Percentiles rank a stretch among this genome's conserved stretches.
Evolutionary conservation across 805 yeast genomes (phyloP).

Genomic region (Lachancea nothofagi): DNA sequence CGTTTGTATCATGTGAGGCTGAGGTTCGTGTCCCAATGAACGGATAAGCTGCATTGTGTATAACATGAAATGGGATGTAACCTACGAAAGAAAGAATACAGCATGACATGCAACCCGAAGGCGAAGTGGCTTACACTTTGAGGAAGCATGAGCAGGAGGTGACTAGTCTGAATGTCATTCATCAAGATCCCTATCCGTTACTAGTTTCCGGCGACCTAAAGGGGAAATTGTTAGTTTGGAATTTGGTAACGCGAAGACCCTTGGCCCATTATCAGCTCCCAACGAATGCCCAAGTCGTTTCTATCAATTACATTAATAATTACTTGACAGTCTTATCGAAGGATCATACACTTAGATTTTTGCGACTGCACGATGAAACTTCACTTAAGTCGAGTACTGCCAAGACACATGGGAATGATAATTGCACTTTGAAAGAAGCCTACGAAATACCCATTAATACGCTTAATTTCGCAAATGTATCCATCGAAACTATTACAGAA

Average conservation of each 20-base stretch:
- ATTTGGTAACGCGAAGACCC: constrained; percentile 28
- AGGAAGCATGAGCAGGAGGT: constrained; percentile 20
- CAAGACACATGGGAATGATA: background rate
- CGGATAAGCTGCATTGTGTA: no score
- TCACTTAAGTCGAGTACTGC: background rate
- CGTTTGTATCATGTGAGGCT: no score
- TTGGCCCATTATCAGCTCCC: constrained; percentile 8
- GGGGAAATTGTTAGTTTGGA: constrained; percentile 27
- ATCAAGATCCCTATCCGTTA: constrained; percentile 10
- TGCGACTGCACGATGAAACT: constrained; percentile 1
- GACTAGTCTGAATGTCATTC: constrained; percentile 12
- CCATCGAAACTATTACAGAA: constrained; percentile 9
- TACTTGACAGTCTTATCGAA: constrained; percentile 20
- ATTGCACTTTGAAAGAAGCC: constrained; percentile 2
- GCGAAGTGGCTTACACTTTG: constrained; percentile 12
- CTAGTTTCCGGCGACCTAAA: constrained; percentile 27
- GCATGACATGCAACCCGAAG: background rate
- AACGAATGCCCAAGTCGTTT: constrained; percentile 16
- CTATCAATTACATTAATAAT: constrained; percentile 14
- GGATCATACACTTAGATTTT: constrained; percentile 25
- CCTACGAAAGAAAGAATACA: background rate
- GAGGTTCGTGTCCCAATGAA: no score
- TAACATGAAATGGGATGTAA: no score
- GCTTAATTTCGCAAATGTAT: constrained; percentile 30
- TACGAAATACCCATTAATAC: constrained; percentile 32